Evolutionary conservation across 108 stramenopile species (phyloP), one percentile per base, ranked within the genome.

Genomic region (Licmophora abbreviata): DNA sequence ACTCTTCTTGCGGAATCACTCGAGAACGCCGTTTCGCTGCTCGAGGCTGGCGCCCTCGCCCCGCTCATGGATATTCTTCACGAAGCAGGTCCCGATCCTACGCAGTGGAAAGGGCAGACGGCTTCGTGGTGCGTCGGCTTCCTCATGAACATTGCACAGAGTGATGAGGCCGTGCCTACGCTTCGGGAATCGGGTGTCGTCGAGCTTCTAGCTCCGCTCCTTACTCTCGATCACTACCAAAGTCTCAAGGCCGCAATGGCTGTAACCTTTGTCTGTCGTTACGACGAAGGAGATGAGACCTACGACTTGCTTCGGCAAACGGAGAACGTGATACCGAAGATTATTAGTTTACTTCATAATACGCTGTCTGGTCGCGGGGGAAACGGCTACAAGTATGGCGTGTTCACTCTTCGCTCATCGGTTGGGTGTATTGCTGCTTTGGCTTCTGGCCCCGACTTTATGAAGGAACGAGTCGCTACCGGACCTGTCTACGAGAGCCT

Each of bases 111-210:
- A 55, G 90, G 90, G 43, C 90, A 92, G 56, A 92, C 90, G 2
- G 90, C 90, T 15, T 85, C 83, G 21, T 92, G 90, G 90, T 92
- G 90, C 58, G 90, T 92, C 29, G 90, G 90, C n/a, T 92, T 92
- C 53, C 50, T 92, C 10, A 92, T 92, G 90, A 92, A 92, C 57
- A 88, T 92, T 66, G 83, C 90, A 7, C 90, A 92, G 44, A 79
- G 80, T 44, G 90, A 92, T 53, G 90, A 92, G 52, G 90, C 86
- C 27, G 90, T 85, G 50, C 90, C 79, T n/a, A 59, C 77, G 38
- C 69, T 92, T 10, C 67, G 84, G 20, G 73, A 85, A 35, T 78
- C 86, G 35, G 90, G 90, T 35, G 86, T 92, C 29, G 90, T 92
- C 2, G 90, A 92, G 51, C 70, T 92, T 14, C 61, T 92, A 33